Base-by-base conservation (phyloP, 805 yeast genomes). In the Ogataea naganishii region DNA sequence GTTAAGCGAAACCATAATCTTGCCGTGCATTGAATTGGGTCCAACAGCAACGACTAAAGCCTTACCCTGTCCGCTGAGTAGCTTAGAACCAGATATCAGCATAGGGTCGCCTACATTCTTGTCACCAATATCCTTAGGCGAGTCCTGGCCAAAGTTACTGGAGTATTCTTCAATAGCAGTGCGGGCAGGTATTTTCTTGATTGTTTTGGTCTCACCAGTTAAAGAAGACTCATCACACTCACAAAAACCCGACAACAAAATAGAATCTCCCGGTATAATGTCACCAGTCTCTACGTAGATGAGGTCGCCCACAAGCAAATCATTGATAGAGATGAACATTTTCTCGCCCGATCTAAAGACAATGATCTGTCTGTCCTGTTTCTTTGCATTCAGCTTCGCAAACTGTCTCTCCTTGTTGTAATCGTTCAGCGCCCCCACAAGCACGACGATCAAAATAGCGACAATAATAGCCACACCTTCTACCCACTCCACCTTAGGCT, bases 401-500 rank as follows among this genome's bases (percentile, higher is more conserved):
- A 92, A 92, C 52, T 92, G 98, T 11, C 85, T 62, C 53, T 92
- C 98, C 53, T 94, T 94, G 51, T 92, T 96, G 62, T 81, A 92
- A 58, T 92, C 98, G 54, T 92, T 92, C n/a, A 73, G 80, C 2
- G 96, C 92, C 29, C 96, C 95, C 10, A 94, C 98, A 3, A 84
- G 40, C 4, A 89, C 95, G 20, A 92, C 97, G 36, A 92, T 89
- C 4, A 74, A 46, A 15, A 92, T 82, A 14, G 99, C 99, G 4
- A 80, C 80, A 43, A 92, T 72, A 49, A 92, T 92, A 23, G 98
- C 99, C 22, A 88, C 95, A 43, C 99, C 99, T 62, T 92, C 99
- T 27, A 94, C 95, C 96, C 97, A 92, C 46, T 89, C 95, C 19
- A 92, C 94, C 45, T 76, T 72, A 12, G 96, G 96, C 32, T 75